Conservation (phyloP, 257 asterid genomes). For the Handroanthus guayacan region DNA sequence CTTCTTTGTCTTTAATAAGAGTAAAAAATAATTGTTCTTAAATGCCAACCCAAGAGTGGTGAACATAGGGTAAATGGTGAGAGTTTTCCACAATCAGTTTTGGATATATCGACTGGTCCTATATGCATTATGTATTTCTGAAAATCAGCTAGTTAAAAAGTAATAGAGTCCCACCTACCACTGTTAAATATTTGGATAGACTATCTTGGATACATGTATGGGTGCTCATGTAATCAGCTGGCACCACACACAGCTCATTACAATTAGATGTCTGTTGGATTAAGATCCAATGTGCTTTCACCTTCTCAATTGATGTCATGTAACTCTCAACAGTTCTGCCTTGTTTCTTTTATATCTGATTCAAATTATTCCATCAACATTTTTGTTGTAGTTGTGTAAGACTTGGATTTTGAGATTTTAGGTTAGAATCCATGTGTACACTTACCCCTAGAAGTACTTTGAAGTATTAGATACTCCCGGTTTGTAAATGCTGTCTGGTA, state of each 20-base stretch:
- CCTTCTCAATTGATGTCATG: neutral
- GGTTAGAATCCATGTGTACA: neutral
- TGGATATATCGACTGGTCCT: neutral
- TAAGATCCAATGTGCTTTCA: neutral
- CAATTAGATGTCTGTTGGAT: neutral
- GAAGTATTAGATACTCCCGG: neutral
- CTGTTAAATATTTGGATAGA: conserved; percentile 14
- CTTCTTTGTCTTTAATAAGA: neutral
- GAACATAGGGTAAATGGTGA: conserved; percentile 22
- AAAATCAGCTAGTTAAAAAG: conserved; percentile 21
- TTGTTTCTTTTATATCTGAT: neutral
- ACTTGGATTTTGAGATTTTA: conserved; percentile 5
- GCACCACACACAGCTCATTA: conserved; percentile 17
- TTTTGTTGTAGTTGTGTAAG: conserved; percentile 3
- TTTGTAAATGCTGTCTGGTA: neutral
- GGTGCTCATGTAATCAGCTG: neutral
- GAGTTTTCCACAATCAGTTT: neutral
- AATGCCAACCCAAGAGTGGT: neutral
- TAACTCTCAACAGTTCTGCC: neutral
- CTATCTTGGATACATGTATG: conserved; percentile 9
- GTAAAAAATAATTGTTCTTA: neutral
- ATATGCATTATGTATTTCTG: conserved; percentile 6
- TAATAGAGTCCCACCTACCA: neutral
- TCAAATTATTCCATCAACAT: neutral
- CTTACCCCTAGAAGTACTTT: neutral